phyloP scores from a whole-genome alignment of 768 basidiomycete species.

The Lepiota brunneoincarnata region DNA sequence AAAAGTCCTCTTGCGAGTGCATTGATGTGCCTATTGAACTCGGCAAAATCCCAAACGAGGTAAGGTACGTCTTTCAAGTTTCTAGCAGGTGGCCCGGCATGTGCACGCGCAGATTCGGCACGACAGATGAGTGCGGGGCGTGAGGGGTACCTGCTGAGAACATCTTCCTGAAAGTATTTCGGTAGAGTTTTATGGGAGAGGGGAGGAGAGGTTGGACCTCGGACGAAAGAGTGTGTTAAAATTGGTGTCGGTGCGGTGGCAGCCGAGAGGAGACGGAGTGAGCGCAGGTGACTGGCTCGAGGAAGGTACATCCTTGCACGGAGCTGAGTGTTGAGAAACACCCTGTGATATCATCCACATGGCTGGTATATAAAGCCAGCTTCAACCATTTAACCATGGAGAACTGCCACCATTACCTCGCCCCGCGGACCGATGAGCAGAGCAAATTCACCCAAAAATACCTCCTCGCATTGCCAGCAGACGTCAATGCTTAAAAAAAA shows the following conservation, averaged over 20 bases:
- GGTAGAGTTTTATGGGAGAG: conserved; percentile 55
- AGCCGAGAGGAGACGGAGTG: conserved; percentile 1
- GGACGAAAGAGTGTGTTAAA: conserved; percentile 49
- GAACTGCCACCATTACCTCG: not conserved
- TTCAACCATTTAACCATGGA: no score
- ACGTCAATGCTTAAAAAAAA: not conserved
- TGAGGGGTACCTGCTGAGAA: conserved; percentile 45
- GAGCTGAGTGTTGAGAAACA: no score
- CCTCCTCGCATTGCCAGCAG: not conserved
- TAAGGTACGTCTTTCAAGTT: conserved; percentile 48
- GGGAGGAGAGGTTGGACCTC: conserved; percentile 55
- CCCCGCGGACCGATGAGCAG: not conserved
- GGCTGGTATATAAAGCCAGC: no score
- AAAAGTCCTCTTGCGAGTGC: conserved; percentile 72
- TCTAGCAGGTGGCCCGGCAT: conserved; percentile 57
- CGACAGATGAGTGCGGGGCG: conserved; percentile 66
- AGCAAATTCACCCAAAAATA: not conserved
- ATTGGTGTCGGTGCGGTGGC: not conserved
- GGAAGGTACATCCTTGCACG: not conserved
- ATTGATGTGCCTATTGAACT: conserved; percentile 64
- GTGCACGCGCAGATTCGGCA: conserved; percentile 51
- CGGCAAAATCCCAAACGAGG: conserved; percentile 72
- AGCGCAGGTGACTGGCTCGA: conserved; percentile 11
- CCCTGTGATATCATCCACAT: no score
- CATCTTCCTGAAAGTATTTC: conserved; percentile 56